phyloP scores from a whole-genome alignment of 2,329 filamentous ascomycete genomes.

The Apiospora sp. region DNA sequence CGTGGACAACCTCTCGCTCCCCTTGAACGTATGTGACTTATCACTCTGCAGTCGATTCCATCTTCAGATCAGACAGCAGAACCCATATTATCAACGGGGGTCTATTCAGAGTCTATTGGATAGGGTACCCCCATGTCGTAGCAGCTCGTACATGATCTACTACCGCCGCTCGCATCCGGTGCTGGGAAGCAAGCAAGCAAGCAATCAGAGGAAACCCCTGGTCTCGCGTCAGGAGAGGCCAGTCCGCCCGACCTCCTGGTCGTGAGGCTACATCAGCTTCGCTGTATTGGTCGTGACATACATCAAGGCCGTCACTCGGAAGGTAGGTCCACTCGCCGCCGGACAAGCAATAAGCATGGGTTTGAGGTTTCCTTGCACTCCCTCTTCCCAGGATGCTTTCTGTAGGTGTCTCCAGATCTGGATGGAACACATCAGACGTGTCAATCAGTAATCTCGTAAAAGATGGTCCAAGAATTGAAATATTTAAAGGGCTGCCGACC shows the following conservation, averaged over 20 bases:
- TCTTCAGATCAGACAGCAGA: constrained; percentile 5
- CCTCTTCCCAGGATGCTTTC: not conserved
- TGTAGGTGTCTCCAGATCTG: not conserved
- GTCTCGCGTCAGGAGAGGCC: not conserved
- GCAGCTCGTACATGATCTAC: not conserved
- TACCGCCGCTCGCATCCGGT: not conserved
- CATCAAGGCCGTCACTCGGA: not conserved
- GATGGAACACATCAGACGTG: not conserved
- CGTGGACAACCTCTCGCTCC: not conserved
- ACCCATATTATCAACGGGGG: not conserved
- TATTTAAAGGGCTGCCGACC: not conserved
- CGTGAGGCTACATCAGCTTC: constrained; percentile 4
- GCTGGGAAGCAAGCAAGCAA: not conserved
- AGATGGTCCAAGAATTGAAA: not conserved
- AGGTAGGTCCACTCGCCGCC: not conserved
- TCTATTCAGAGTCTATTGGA: not conserved
- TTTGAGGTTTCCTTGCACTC: not conserved
- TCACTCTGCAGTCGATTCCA: constrained; percentile 8
- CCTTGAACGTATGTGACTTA: not conserved
- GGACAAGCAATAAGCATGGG: not conserved
- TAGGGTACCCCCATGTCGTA: not conserved
- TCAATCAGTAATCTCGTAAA: not conserved
- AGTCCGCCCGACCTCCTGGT: not conserved
- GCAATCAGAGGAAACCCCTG: not conserved
- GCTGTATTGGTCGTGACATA: not conserved